Evolutionary conservation across 345 rosid genomes (phyloP), one percentile per base, ranked within the genome.

Genomic region (sweet orange (Citrus sinensis)): DNA sequence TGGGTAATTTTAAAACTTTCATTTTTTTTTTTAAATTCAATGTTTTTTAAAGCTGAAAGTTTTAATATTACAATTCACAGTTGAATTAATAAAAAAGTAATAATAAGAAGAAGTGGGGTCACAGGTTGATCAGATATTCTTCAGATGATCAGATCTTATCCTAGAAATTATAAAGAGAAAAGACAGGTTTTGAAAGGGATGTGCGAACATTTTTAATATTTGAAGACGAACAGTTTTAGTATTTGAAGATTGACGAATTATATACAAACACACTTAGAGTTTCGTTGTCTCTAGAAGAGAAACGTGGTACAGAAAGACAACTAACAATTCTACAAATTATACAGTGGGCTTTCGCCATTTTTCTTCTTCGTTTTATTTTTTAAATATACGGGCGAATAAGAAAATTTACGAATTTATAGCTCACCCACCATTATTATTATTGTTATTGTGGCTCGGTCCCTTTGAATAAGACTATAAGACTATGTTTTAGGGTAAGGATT

Each of bases 71-170:
- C 11, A 22, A 42, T 8, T 56, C 58, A 24, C 3, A 11, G 25
- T 67, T 37, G 13, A 35, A 80, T 25, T 22, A 37, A 24, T 24
- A 35, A 34, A 27, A 20, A 35, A 39, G 42, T 51, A 37, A 71
- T 6, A 4, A 35, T 42, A 16, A 4, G 30, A 66, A n/a, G 3
- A 56, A 51, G 78, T 74, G 80, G 87, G 84, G 80, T 65, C 71
- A 25, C 27, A 17, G 20, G 29, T 61, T 22, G 35, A 71, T 55
- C 63, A 20, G 83, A 80, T 70, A 77, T 77, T 80, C 70, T 40
- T 51, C 42, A 34, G 42, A 9, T 39, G 42, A 39, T 39, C 42
- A 39, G 87, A 88, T 80, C 89, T 83, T 85, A 87, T 87, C 87
- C 83, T 20, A 60, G 67, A 68, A 70, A 59, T 22, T 16, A 30